Base-by-base conservation (phyloP, 345 rosid species). In the Eucalyptus rudis region DNA sequence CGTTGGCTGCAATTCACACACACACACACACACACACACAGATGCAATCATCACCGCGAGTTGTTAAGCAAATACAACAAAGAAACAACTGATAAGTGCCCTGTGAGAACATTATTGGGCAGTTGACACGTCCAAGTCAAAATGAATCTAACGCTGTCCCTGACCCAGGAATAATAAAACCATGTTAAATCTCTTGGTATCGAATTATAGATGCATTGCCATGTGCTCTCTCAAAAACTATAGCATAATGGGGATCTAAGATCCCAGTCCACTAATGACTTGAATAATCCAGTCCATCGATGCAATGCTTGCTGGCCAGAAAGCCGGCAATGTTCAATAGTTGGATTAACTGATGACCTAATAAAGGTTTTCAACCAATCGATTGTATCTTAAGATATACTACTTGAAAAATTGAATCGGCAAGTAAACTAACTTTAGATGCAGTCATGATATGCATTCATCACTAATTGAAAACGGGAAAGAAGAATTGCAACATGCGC, bases 111-210 rank as follows among this genome's bases (percentile, higher is more conserved):
- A 86, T 49, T 87, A 84, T 47, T 86, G 88, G 88, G 88, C 52
- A 66, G 93, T 90, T 94, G 90, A 89, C 83, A 88, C 52, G 90
- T 91, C 91, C 87, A 59, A 56, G 15, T 88, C 91, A n/a, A 16
- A n/a, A 71, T 44, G 58, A 90, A 33, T 54, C 87, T 40, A 56
- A 56, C 47, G 25, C 15, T 51, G 58, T n/a, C 49, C 29, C 64
- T 40, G 59, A 50, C 49, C 52, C 25, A 50, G 13, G 12, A 22
- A 86, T 86, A 52, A 45, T 24, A 49, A 45, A 25, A 85, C 11
- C 54, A 10, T 49, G 54, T 86, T 50, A 49, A n/a, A 51, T 16
- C 40, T 14, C 45, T 51, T 5, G 17, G 24, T 36, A 19, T 86
- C 80, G 4, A 68, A 68, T 33, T 14, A 3, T 33, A 17, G 22